Base-by-base conservation (phyloP, 2,329 filamentous ascomycete genomes). In the Aspergillus candidus region DNA sequence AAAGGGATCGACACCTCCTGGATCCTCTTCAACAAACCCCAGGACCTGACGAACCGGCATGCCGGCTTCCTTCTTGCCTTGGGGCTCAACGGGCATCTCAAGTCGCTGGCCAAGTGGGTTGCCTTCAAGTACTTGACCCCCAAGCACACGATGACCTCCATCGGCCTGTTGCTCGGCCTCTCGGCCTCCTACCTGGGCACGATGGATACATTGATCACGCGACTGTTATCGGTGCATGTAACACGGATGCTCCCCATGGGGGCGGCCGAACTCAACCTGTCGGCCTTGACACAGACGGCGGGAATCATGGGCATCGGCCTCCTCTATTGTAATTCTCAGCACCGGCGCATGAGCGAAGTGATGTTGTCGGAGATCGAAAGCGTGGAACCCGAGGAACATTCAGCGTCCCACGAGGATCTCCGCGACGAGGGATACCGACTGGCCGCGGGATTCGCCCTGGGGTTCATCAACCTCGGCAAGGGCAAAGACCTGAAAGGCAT, bases 61-160 rank as follows among this genome's bases (percentile, higher is more conserved):
- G 94, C 93, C 27, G 93, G 93, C 0, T 93, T 98, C 51, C 70
- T 98, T 35, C 75, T 98, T 0, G 93, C 89, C 4, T 75, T 98
- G 4, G 93, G 93, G 3, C 73, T 98, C 17, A 96, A 96, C 56
- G 94, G 93, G 0, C 94, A 98, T 68, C 73, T 98, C n/a, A 93
- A 88, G 55, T 85, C 82, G 6, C 79, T 98, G 22, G 93, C 93
- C 3, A 97, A 97, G 71, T 98, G 93, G 91, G 84, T 98, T 35
- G 91, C 90, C 7, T 98, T 97, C 77, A 97, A 96, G 61, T 98
- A 98, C 56, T 73, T 98, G n/a, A 98, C 93, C 0, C 91, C 93
- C 1, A 98, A 98, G 60, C 94, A 98, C 66, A 94, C 90, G 18
- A 98, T 98, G 93, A 97, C 93, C 17, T 97, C 93, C 1, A 91